phyloP scores from a whole-genome alignment of 192 early-diverging fungal genomes.

The Entomortierella lignicola region DNA sequence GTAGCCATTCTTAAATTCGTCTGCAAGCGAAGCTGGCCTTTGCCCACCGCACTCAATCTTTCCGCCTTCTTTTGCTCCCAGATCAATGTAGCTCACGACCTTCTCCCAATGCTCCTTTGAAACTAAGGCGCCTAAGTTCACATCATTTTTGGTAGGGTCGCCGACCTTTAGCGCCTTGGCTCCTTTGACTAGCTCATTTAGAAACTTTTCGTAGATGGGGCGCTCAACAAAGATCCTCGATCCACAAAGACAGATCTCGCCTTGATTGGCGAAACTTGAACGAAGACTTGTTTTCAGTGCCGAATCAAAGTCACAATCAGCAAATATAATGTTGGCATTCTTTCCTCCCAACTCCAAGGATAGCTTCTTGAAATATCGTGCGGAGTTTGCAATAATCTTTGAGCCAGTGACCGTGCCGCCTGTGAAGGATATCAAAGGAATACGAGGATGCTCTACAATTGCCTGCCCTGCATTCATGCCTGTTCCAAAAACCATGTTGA shows the following conservation, averaged over 20 bases:
- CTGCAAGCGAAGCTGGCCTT: conserved; percentile 51
- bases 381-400: conserved; percentile 60
- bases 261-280: conserved; percentile 77
- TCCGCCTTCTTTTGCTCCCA: conserved; percentile 70
- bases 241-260: conserved; percentile 79
- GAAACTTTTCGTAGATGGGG: conserved; percentile 69
- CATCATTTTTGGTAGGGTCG: conserved; percentile 64
- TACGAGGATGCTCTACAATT: conserved; percentile 73
- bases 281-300: conserved; percentile 67
- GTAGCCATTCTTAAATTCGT: conserved; percentile 69
- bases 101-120: conserved; percentile 76
- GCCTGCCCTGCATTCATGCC: conserved; percentile 67
- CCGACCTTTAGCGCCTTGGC: conserved; percentile 68
- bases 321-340: conserved; percentile 79
- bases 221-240: conserved; percentile 77
- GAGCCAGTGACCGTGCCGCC: conserved; percentile 76
- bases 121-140: conserved; percentile 73
- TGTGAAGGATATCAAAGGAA: conserved; percentile 78
- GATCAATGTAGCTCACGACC: conserved; percentile 72
- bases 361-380: conserved; percentile 71
- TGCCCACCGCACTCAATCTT: conserved; percentile 66
- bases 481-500: conserved; percentile 82
- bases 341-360: conserved; percentile 83
- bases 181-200: conserved; percentile 60
- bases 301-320: conserved; percentile 72